Evolutionary conservation across 2,329 filamentous ascomycete species (phyloP).

Genomic region (Pseudogymnoascus sp.): DNA sequence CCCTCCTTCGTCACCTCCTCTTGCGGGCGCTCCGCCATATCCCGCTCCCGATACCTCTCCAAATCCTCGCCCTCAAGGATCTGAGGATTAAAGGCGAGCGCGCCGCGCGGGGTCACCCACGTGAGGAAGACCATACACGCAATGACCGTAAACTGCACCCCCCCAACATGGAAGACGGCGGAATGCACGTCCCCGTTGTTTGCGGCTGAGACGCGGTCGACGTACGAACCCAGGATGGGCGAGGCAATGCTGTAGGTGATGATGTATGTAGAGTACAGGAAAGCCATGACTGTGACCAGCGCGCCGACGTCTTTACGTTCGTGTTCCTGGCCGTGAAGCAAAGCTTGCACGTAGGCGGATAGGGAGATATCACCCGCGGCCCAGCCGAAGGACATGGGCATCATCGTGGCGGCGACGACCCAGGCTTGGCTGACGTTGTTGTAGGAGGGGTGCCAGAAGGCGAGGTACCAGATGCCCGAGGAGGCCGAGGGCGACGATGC

Average conservation of each 20-base stretch:
- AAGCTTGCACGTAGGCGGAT: slow-evolving; percentile 45
- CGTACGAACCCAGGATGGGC: slow-evolving; percentile 40
- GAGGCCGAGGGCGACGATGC: slow-evolving; percentile 40
- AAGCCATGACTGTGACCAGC: slow-evolving; percentile 45
- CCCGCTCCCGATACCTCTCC: slow-evolving; percentile 19
- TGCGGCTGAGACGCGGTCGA: slow-evolving; percentile 36
- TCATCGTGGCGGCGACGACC: slow-evolving; percentile 40
- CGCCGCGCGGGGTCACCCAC: slow-evolving; percentile 41
- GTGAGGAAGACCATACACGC: slow-evolving; percentile 35
- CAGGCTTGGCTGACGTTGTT: slow-evolving; percentile 39
- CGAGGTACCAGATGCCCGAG: slow-evolving; percentile 44
- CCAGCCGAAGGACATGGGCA: slow-evolving; percentile 44
- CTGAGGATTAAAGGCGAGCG: slow-evolving; percentile 38
- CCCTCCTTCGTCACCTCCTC: background rate
- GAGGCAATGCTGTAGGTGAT: slow-evolving; percentile 40
- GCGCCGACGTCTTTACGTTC: slow-evolving; percentile 41
- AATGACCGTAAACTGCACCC: slow-evolving; percentile 43
- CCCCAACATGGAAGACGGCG: slow-evolving; percentile 39
- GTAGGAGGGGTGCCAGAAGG: slow-evolving; percentile 38
- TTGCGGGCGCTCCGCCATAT: background rate
- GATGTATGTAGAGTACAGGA: slow-evolving; percentile 45
- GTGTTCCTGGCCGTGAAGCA: slow-evolving; percentile 37
- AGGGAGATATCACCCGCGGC: slow-evolving; percentile 46
- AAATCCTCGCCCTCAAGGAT: slow-evolving; percentile 35
- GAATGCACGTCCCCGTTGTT: slow-evolving; percentile 32